Evolutionary conservation across 345 rosid species (phyloP), one percentile per base, ranked within the genome.

Genomic region (Psidium friedrichsthalianum): DNA sequence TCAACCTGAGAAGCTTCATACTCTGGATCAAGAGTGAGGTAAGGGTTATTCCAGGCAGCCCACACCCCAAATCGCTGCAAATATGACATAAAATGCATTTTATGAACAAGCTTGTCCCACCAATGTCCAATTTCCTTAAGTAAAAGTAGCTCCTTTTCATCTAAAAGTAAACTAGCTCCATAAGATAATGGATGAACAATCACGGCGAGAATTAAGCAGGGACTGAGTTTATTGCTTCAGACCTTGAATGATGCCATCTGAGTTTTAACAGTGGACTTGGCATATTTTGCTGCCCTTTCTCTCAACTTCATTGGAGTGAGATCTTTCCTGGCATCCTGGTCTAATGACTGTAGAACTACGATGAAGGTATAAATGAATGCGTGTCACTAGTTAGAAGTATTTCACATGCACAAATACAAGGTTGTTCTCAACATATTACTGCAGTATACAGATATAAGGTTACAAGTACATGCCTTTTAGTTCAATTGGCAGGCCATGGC

Each of bases 401-500:
- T 44, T 53, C 58, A 18, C 47, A 47, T 82, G 25, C 64, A 82
- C 55, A 82, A 54, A 82, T 53, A 69, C 78, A 69, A 32, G 78
- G 44, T 18, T 69, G 78, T 69, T 44, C 78, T 32, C 78, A 22
- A 69, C 24, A 2, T 32, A 8, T 69, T 32, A 69, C 78, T 32
- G 47, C 32, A 51, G 74, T 14, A 29, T 36, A 69, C 24, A 32
- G 78, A 69, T 32, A 32, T 16, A 69, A 69, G 11, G 5, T 69
- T 69, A 69, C 44, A 51, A 85, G 84, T 83, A 92, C 94, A 92
- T 93, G 88, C 99, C 98, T 97, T 97, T 97, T 90, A 94, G 89
- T 90, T 97, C 99, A 90, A 97, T 97, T 82, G 99, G 99, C 85
- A 97, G 93, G 85, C 99, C 98, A 88, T 97, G 99, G 90, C 99